A percentile compares a stretch with the other conserved stretches of the same genome.
Evolutionary conservation across 1,284 basidiomycete genomes (phyloP).

Genomic region (Cerioporus squamosus): DNA sequence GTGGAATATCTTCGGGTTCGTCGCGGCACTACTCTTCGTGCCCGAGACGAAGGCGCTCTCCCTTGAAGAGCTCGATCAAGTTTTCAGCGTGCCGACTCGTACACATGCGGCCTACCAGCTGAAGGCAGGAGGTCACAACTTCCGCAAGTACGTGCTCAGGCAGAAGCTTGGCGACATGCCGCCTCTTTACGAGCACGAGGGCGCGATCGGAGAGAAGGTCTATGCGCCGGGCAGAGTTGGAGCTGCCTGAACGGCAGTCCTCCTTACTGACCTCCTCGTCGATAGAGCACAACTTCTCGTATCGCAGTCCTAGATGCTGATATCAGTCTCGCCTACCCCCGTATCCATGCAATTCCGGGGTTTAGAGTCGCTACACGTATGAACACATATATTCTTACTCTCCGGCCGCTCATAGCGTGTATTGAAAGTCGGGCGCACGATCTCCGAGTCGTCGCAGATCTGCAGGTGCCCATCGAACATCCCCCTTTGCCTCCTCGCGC

Average conservation of each 20-base stretch:
- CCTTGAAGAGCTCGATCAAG: constrained; percentile 66
- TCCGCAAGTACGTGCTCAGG: constrained; percentile 54
- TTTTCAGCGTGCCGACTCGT: constrained; percentile 68
- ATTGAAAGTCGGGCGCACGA: constrained; percentile 66
- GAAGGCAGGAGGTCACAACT: constrained; percentile 53
- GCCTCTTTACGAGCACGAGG: constrained; percentile 39
- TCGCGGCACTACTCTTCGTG: constrained; percentile 61
- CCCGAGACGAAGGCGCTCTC: constrained; percentile 80
- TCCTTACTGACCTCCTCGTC: too few relatives aligned
- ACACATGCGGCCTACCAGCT: constrained; percentile 64
- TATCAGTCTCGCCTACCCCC: not conserved
- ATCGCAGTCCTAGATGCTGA: too few relatives aligned
- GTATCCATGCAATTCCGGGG: too few relatives aligned
- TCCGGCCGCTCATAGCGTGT: constrained; percentile 45
- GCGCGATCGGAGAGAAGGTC: constrained; percentile 3
- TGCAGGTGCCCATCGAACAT: constrained; percentile 23
- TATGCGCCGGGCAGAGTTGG: not conserved
- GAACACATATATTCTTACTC: not conserved
- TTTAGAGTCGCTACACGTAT: too few relatives aligned
- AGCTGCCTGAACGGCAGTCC: not conserved
- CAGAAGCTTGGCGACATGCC: constrained; percentile 43
- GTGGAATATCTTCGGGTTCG: constrained; percentile 48
- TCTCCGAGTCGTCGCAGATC: constrained; percentile 62
- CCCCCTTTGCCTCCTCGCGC: constrained; percentile 20
- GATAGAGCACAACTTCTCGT: too few relatives aligned